phyloP scores from a whole-genome alignment of 768 basidiomycete species.

The Termitomyces sp. region DNA sequence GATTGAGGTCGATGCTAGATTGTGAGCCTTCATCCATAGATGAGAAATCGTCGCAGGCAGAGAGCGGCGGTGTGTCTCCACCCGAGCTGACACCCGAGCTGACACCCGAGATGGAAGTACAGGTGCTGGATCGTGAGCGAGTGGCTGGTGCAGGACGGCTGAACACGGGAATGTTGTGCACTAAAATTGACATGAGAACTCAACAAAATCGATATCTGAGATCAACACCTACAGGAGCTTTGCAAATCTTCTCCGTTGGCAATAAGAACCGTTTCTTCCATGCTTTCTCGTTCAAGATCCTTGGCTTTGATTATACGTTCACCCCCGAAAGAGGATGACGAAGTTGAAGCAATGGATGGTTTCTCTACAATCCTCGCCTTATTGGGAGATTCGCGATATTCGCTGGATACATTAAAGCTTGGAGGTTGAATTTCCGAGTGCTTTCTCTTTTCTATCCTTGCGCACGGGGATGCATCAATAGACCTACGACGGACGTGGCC shows the following conservation, averaged over 20 bases:
- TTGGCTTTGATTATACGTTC: constrained; percentile 67
- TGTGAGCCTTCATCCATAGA: constrained; percentile 70
- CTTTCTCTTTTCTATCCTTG: constrained; percentile 62
- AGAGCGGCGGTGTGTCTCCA: constrained; percentile 68
- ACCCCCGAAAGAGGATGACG: constrained; percentile 60
- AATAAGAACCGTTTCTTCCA: constrained; percentile 61
- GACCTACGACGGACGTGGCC: constrained; percentile 71
- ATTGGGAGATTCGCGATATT: constrained; percentile 36
- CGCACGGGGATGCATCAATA: constrained; percentile 69
- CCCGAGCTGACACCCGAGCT: constrained; percentile 72
- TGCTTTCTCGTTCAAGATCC: constrained; percentile 57
- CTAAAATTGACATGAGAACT: constrained; percentile 22
- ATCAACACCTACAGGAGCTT: constrained; percentile 42
- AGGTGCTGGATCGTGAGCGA: constrained; percentile 67
- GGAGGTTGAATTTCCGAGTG: constrained; percentile 36
- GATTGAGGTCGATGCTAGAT: constrained; percentile 72
- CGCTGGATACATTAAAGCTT: constrained; percentile 21
- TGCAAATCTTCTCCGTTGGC: constrained; percentile 66
- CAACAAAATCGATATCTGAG: not conserved
- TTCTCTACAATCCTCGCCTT: constrained; percentile 54
- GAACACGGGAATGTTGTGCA: constrained; percentile 54
- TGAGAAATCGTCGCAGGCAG: constrained; percentile 57
- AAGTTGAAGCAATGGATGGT: constrained; percentile 63
- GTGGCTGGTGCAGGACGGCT: constrained; percentile 47
- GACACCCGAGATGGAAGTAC: constrained; percentile 63